Evolutionary conservation across 148 eudicot genomes (phyloP).

Genomic region (Camellia sinensis): DNA sequence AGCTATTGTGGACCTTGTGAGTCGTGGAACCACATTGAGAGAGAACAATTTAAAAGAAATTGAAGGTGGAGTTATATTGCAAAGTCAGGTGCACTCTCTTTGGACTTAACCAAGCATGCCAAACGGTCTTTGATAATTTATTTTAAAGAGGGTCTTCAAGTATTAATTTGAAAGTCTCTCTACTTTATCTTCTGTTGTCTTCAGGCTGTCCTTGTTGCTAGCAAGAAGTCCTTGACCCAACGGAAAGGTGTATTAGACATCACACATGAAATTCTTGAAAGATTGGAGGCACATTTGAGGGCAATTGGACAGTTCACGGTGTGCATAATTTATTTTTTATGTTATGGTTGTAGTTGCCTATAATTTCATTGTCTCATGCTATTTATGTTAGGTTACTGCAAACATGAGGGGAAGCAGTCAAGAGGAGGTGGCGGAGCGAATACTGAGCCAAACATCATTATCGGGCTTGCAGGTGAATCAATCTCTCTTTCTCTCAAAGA

Average conservation of each 20-base stretch:
- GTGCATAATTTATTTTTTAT: constrained; percentile 16
- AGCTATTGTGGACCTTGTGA: constrained; percentile 96
- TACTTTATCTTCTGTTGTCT: constrained; percentile 19
- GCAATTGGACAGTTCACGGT: constrained; percentile 84
- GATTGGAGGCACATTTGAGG: constrained; percentile 91
- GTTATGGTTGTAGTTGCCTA: constrained; percentile 5
- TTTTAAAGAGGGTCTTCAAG: not conserved
- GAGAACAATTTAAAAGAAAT: constrained; percentile 96
- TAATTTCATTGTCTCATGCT: constrained; percentile 17
- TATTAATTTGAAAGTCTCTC: not conserved
- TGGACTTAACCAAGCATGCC: not conserved
- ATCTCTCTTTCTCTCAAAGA: constrained; percentile 7
- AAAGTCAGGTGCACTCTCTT: constrained; percentile 63
- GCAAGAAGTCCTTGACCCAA: constrained; percentile 62
- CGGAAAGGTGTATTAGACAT: constrained; percentile 71
- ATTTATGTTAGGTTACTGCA: constrained; percentile 62
- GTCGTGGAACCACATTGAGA: constrained; percentile 85
- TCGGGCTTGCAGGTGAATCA: constrained; percentile 76
- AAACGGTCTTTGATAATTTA: not conserved
- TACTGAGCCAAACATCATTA: constrained; percentile 71
- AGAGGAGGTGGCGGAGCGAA: constrained; percentile 81
- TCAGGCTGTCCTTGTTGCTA: constrained; percentile 94
- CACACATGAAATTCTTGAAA: constrained; percentile 88
- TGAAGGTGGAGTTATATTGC: constrained; percentile 76
- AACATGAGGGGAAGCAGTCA: constrained; percentile 95